Evolutionary conservation across 1,139 yeast species (phyloP).

Genomic region (Diutina sp.): DNA sequence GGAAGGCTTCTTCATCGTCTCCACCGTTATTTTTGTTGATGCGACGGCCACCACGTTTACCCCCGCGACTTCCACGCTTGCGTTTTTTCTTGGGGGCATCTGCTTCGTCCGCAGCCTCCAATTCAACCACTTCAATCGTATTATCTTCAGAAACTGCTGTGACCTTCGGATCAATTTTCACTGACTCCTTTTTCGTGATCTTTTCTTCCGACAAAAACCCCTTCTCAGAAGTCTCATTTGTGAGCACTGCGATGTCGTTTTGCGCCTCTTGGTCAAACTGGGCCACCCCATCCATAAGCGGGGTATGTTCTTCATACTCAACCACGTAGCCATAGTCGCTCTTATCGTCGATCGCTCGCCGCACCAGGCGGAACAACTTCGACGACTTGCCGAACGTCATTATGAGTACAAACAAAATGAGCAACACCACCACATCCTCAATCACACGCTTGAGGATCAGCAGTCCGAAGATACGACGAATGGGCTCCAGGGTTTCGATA

Average conservation of each 20-base stretch:
- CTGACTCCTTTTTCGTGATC: slow-evolving; percentile 8
- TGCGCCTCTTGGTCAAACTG: neutral
- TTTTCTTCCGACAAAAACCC: slow-evolving; percentile 13
- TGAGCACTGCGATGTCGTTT: neutral
- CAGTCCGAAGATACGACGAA: neutral
- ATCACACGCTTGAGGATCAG: slow-evolving; percentile 20
- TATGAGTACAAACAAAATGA: slow-evolving; percentile 16
- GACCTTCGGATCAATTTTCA: neutral
- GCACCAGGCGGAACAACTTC: slow-evolving; percentile 1
- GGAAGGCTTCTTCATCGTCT: slow-evolving; percentile 7
- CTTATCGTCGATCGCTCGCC: slow-evolving; percentile 4
- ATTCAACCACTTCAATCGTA: neutral
- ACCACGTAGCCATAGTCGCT: neutral
- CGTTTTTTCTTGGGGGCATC: slow-evolving; percentile 26
- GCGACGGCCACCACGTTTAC: slow-evolving; percentile 39
- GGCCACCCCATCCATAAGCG: neutral
- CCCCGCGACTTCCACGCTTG: slow-evolving; percentile 83
- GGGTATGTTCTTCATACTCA: neutral
- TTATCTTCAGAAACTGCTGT: neutral
- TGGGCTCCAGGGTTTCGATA: neutral
- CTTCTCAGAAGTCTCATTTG: neutral
- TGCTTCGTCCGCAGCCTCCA: neutral
- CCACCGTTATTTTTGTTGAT: slow-evolving; percentile 17
- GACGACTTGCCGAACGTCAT: slow-evolving; percentile 12
- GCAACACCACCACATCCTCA: slow-evolving; percentile 37